Evolutionary conservation across 208 protist species (phyloP).

Genomic region (Leishmania aethiopica): DNA sequence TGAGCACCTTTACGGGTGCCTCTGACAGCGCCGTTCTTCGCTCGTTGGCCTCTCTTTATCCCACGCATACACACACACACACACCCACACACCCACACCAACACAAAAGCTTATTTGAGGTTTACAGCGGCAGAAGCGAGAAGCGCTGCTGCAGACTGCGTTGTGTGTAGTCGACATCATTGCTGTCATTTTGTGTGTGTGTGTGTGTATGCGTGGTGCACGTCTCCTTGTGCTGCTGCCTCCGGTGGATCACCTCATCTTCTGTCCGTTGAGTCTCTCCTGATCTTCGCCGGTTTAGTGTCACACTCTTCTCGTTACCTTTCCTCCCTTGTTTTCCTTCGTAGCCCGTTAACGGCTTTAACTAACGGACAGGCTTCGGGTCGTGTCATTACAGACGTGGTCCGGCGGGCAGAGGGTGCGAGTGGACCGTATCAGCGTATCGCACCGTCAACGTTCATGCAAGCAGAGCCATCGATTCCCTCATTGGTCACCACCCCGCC

Average conservation of each 20-base stretch:
- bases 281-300: background rate
- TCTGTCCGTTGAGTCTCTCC: background rate
- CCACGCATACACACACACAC: background rate
- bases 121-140: background rate
- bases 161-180: background rate
- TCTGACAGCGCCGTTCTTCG: background rate
- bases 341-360: background rate
- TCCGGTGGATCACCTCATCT: background rate
- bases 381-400: background rate
- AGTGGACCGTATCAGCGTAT: background rate
- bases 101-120: background rate
- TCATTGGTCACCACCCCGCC: background rate
- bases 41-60: background rate
- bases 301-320: background rate
- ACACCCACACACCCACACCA: background rate
- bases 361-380: background rate
- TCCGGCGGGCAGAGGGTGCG: background rate
- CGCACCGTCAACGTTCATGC: background rate
- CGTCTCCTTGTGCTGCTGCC: background rate
- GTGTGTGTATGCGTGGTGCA: background rate
- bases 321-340: background rate
- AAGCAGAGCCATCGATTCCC: background rate
- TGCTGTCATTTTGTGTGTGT: background rate
- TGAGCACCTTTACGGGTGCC: background rate
- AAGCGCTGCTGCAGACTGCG: background rate